Evolutionary conservation across 2,329 filamentous ascomycete genomes (phyloP), one percentile per base, ranked within the genome.

Genomic region (Macrophomina tecta): DNA sequence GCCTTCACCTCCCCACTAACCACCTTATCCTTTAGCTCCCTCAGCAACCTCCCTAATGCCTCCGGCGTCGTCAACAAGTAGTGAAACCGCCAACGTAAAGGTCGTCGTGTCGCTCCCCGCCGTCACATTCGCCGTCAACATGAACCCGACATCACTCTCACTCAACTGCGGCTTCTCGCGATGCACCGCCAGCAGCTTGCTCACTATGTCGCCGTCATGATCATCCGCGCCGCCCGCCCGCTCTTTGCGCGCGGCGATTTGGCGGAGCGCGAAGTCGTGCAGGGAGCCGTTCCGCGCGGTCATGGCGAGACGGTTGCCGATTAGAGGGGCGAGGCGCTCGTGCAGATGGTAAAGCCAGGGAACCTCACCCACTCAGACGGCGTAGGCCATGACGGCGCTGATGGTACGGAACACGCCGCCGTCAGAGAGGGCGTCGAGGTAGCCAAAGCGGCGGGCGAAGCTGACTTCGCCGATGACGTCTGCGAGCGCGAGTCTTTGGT

Each of bases 281-380:
- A 64, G 23, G 9, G n/a, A 14, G 38, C 48, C 32, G 48, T 55
- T 45, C 48, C 62, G 62, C 12, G 32, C 48, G 7, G n/a, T 32
- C 14, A 64, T 14, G 30, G 32, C 62, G 6, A 64, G 62, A 1
- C 14, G 28, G 48, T 64, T 64, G 16, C 62, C 62, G 28, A 64
- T 45, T 7, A 18, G 12, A 1, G 48, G 48, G 18, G 14, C 0
- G 32, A 55, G 34, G 3, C 46, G 51, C 32, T 64, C 32, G 49
- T 64, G 62, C 18, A 53, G 30, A 0, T 11, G 14, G 38, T 38
- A 64, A 0, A 64, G 3, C 62, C 62, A 64, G 48, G 46, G 46
- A 2, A 55, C 48, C 34, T 64, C 40, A 14, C 46, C 32, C 0
- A 64, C 16, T 32, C 48, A 18, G 38, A 48, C 62, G 34, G n/a